Base-by-base conservation (phyloP, 441 rosid genomes). In the Aleurites moluccanus region DNA sequence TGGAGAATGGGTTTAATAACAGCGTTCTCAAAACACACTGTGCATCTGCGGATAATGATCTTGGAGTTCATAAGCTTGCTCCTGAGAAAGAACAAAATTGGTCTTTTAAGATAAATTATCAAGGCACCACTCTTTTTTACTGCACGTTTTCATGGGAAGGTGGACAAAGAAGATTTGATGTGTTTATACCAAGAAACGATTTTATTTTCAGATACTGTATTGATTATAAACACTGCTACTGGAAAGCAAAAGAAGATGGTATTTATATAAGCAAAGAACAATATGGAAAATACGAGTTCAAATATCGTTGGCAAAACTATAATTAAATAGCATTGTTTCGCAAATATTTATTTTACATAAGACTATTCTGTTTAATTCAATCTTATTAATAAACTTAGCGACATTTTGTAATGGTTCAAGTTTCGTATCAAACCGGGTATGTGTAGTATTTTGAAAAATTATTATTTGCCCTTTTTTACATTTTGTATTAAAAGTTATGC, bases 61-160 rank as follows among this genome's bases (percentile, higher is more conserved):
- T 67, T 1, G 71, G 71, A 0, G 1, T 14, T 67, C 38, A 50
- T 1, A 28, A 4, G 7, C 59, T 67, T 15, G 10, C 1, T 14
- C 71, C 59, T n/a, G 9, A 2, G 1, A 13, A 27, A 7, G 9
- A 49, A 3, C 71, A 67, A 49, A 20, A 47, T 2, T 67, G 71
- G 59, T 27, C 4, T 14, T 67, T 67, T 27, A 67, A 35, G 10
- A 49, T 67, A 30, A 47, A 67, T 10, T 47, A 15, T 47, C n/a
- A 38, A 50, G 69, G 53, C 2, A 66, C 69, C 14, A 66, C 69
- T 9, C 53, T 42, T 2, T 66, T 66, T 21, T 13, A n/a, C 44
- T 66, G 69, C 23, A 66, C 9, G 11, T 66, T 66, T n/a, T 42
- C 69, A 10, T 66, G 69, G 69, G 3, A 10, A n/a, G 30, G 20